Evolutionary conservation across 75 land plant species (phyloP), one percentile per base, ranked within the genome.

Genomic region (Gnetum montanum): DNA sequence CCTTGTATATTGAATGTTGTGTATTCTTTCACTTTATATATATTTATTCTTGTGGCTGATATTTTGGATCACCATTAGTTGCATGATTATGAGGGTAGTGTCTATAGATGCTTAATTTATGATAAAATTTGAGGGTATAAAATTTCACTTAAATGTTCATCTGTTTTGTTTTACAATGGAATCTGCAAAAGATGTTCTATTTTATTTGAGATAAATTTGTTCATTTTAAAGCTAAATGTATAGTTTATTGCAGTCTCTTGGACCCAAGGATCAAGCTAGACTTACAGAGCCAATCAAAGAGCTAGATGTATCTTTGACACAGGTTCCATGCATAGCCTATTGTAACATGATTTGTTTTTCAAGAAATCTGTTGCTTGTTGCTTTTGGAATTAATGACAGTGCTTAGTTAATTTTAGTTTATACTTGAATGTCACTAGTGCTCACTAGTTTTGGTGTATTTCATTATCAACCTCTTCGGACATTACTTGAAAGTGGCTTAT

Each of bases 281-380:
- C 47, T 86, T 44, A 71, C 69, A 48, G 97, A 95, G 40, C 89
- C 93, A 49, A 72, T 90, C 18, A 84, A 81, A 70, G 99, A 95
- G 59, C 85, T 95, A 19, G 99, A 95, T 70, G 78, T 95, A 23
- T 56, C 74, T 43, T 65, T 95, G 52, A 95, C 77, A 13, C 88
- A 95, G 96, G 99, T 95, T 45, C 25, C n/a, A n/a, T 31, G 50
- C n/a, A n/a, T n/a, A n/a, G n/a, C n/a, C n/a, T n/a, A n/a, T n/a
- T n/a, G n/a, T n/a, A n/a, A n/a, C n/a, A n/a, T n/a, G n/a, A n/a
- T n/a, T n/a, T n/a, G n/a, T n/a, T 5, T 33, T 53, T 19, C 28
- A 10, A 31, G 22, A 20, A 3, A 31, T 31, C 24, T 33, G 8
- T 10, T 50, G 23, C 29, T 19, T 19, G 23, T 26, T 53, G 34